These are phyloP conservation scores for Fusarium bulbicola DNA, from an alignment of 2,329 filamentous ascomycete genomes.

Conservation along the genomic window DNA sequence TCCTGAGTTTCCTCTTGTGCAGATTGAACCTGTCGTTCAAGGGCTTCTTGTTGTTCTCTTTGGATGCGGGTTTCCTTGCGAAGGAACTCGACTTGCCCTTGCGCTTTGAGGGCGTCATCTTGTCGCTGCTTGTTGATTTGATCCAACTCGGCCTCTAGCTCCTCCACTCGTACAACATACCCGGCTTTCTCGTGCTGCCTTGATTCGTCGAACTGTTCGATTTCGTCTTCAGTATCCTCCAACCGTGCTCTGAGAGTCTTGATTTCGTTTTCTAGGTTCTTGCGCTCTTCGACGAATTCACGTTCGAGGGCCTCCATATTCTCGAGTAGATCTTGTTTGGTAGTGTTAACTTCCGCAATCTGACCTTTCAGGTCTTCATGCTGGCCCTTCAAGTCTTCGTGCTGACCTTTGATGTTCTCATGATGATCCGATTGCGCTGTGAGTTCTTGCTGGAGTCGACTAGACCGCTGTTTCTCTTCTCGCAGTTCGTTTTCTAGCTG, in stretches of 20 bases:
- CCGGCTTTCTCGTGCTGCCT: constrained; percentile 82
- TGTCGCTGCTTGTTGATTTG: constrained; percentile 65
- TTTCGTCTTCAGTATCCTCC: constrained; percentile 91
- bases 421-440: constrained; percentile 64
- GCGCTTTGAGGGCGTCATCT: constrained; percentile 65
- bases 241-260: constrained; percentile 77
- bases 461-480: constrained; percentile 74
- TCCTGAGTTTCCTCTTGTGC: constrained; percentile 64
- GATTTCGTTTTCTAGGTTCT: constrained; percentile 82
- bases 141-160: constrained; percentile 77
- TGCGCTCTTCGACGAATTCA: constrained; percentile 87
- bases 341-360: constrained; percentile 87
- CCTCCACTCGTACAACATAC: constrained; percentile 73
- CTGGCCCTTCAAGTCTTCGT: constrained; percentile 62
- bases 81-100: constrained; percentile 70
- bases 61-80: constrained; percentile 68
- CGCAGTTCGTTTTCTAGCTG: constrained; percentile 82
- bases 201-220: constrained; percentile 84
- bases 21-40: constrained; percentile 66
- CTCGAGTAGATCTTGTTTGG: constrained; percentile 90
- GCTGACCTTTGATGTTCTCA: constrained; percentile 69
- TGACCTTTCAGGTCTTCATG: constrained; percentile 67
- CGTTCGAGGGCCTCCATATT: constrained; percentile 93
- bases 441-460: constrained; percentile 75
- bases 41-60: constrained; percentile 66